phyloP scores from a whole-genome alignment of 2,329 filamentous ascomycete genomes.

The Metarhizium guizhouense region DNA sequence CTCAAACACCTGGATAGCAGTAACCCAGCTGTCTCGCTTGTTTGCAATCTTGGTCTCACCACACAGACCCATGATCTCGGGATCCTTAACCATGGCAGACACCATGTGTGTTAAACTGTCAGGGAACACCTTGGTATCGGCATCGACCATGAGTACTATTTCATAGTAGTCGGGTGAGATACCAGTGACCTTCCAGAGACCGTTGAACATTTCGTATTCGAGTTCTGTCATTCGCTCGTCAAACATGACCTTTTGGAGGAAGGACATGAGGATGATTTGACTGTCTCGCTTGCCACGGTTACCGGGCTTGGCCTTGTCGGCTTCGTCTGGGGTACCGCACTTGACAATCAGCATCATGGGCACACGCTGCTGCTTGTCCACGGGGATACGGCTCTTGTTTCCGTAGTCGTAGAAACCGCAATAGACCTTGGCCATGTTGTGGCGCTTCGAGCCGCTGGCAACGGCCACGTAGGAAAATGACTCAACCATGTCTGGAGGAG shows the following conservation, averaged over 20 bases:
- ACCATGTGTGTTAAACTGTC: constrained; percentile 98
- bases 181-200: constrained; percentile 95
- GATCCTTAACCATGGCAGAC: constrained; percentile 97
- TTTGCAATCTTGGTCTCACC: constrained; percentile 99
- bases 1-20: constrained; percentile 98
- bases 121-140: constrained; percentile 97
- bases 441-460: constrained; percentile 87
- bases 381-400: constrained; percentile 64
- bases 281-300: constrained; percentile 98
- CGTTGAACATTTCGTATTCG: constrained; percentile 99
- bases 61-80: constrained; percentile 97
- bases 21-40: constrained; percentile 89
- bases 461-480: constrained; percentile 95
- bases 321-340: constrained; percentile 86
- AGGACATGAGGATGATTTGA: constrained; percentile 98
- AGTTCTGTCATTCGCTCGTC: constrained; percentile 99
- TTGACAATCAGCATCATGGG: constrained; percentile 97
- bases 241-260: constrained; percentile 99
- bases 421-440: constrained; percentile 99
- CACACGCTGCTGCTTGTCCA: constrained; percentile 88
- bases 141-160: constrained; percentile 96
- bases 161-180: constrained; percentile 98
- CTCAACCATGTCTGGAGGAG: constrained; percentile 72
- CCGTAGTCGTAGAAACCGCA: constrained; percentile 98
- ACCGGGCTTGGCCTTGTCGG: constrained; percentile 73